Percentiles rank a stretch among this genome's conserved stretches.
Conservation (phyloP, 169 alveolate genomes). For the Theileria sp. region DNA sequence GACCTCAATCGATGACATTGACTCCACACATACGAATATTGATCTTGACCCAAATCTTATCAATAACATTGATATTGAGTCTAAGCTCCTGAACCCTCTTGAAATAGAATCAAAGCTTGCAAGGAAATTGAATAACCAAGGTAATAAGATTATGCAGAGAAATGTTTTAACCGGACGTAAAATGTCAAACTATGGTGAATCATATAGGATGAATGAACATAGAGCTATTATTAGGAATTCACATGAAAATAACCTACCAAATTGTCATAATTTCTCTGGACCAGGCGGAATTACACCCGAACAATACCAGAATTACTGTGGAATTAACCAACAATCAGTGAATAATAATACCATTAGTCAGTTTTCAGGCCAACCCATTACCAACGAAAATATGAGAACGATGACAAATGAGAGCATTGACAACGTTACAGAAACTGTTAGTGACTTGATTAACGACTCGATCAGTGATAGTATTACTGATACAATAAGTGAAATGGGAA, state of each 20-base stretch:
- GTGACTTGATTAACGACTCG: background rate
- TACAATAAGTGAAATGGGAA: background rate
- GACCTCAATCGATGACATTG: background rate
- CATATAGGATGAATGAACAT: background rate
- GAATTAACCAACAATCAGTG: background rate
- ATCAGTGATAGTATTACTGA: background rate
- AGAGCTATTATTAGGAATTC: background rate
- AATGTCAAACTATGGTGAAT: background rate
- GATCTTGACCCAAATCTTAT: background rate
- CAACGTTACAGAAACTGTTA: background rate
- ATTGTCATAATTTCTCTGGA: background rate
- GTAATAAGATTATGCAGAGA: background rate
- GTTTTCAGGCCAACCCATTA: background rate
- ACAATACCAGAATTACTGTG: background rate
- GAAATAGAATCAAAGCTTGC: background rate
- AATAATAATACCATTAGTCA: background rate
- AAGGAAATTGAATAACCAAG: background rate
- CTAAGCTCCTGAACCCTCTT: background rate
- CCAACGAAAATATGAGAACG: background rate
- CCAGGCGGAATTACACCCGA: background rate
- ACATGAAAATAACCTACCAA: background rate
- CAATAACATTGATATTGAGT: background rate
- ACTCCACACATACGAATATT: background rate
- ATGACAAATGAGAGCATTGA: background rate
- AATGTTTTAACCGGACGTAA: background rate